These are phyloP conservation scores for Phytopythium delawarense DNA, from an alignment of 352 stramenopile genomes.

Conservation along the genomic window DNA sequence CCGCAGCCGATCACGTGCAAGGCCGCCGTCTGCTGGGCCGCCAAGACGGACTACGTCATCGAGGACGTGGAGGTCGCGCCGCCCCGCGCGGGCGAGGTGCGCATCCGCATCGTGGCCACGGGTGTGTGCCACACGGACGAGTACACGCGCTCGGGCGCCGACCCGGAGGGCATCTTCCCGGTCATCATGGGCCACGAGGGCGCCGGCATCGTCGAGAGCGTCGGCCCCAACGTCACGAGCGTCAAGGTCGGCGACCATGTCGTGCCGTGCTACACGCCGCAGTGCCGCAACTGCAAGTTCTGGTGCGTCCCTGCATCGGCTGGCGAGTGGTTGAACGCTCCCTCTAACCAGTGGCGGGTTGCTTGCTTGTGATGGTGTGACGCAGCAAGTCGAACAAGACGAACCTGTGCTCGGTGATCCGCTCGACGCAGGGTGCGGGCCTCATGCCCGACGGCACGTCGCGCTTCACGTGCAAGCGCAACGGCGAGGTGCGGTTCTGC, in stretches of 20 bases:
- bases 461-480: constrained; percentile 86
- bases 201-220: constrained; percentile 80
- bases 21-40: constrained; percentile 83
- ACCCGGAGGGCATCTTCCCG: constrained; percentile 81
- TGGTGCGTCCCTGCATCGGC: constrained; percentile 29
- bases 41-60: constrained; percentile 81
- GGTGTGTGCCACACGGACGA: constrained; percentile 88
- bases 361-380: background rate
- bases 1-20: constrained; percentile 85
- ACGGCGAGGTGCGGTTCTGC: constrained; percentile 39
- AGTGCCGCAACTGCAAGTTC: constrained; percentile 89
- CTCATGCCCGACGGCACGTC: constrained; percentile 82
- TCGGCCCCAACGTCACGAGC: constrained; percentile 69
- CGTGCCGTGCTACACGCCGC: constrained; percentile 95
- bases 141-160: constrained; percentile 77
- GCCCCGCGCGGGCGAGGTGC: constrained; percentile 67
- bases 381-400: constrained; percentile 78
- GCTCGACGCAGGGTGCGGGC: constrained; percentile 67
- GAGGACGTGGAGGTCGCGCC: constrained; percentile 77
- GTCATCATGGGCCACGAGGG: constrained; percentile 88
- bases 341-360: background rate
- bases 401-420: constrained; percentile 84
- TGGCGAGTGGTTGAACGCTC: background rate
- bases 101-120: constrained; percentile 81
- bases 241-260: constrained; percentile 89